These are phyloP conservation scores for Saturnispora saitoi DNA, from an alignment of 805 yeast genomes.

Conservation along the genomic window DNA sequence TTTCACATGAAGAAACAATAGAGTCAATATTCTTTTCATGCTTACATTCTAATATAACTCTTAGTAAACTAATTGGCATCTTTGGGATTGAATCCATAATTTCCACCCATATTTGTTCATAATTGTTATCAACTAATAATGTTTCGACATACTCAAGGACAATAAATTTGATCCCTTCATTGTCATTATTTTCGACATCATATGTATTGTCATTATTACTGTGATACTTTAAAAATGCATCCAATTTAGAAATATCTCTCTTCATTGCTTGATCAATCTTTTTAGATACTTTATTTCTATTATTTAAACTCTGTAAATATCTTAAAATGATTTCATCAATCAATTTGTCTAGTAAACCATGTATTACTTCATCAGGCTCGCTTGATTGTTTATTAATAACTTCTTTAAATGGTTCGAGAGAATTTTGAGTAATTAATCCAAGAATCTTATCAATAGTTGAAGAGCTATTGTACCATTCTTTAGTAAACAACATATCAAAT, in stretches of 20 bases:
- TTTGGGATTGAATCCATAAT: slow-evolving; percentile 6
- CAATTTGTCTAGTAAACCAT: slow-evolving; percentile 25
- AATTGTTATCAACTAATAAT: slow-evolving; percentile 36
- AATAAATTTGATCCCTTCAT: slow-evolving; percentile 28
- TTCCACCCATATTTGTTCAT: slow-evolving; percentile 9
- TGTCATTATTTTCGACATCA: slow-evolving; percentile 31
- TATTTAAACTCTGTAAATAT: slow-evolving; percentile 23
- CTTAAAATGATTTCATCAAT: slow-evolving; percentile 34
- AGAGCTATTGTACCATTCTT: slow-evolving; percentile 25
- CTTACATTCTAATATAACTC: slow-evolving; percentile 49
- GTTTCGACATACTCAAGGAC: slow-evolving; percentile 38
- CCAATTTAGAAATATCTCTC: slow-evolving; percentile 51
- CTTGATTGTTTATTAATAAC: slow-evolving; percentile 15
- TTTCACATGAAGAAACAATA: slow-evolving; percentile 2
- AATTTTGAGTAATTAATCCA: slow-evolving; percentile 21
- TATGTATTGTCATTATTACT: slow-evolving; percentile 29
- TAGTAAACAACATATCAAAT: slow-evolving; percentile 27
- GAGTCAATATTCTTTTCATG: slow-evolving; percentile 6
- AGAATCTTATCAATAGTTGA: slow-evolving; percentile 22
- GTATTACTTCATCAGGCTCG: slow-evolving; percentile 19
- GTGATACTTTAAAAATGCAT: slow-evolving; percentile 35
- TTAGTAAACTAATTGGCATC: slow-evolving; percentile 55
- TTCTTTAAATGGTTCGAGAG: slow-evolving; percentile 23
- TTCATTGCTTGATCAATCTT: slow-evolving; percentile 41
- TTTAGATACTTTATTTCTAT: slow-evolving; percentile 20